Evolutionary conservation across 495 filamentous ascomycete genomes (phyloP), one percentile per base, ranked within the genome.

Genomic region (Trichoderma gamsii): DNA sequence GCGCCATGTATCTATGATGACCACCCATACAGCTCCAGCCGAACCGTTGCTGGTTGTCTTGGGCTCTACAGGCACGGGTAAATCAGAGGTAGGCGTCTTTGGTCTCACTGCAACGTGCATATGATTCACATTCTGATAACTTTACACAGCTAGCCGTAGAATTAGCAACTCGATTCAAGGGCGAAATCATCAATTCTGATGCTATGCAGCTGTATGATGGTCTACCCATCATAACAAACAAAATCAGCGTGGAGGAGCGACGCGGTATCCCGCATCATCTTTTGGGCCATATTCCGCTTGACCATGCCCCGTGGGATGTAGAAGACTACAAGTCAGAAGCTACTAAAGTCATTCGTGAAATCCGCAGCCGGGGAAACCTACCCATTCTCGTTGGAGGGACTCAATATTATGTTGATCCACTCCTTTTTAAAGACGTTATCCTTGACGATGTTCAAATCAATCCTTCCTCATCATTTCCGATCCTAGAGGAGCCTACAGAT

Each of bases 161-260:
- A 63, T 76, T 99, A 38, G 95, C 96, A 4, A 81, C 82, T 44
- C 84, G 83, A 43, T 93, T 91, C 78, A 90, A 96, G 77, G 96
- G 96, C 71, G 96, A 99, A 79, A 86, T 99, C 66, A 92, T 99
- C 81, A 99, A 99, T 75, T 93, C 90, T 65, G 96, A 99, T 80
- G 95, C 95, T n/a, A 95, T 99, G 91, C 96, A 98, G 76, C 89
- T 99, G 84, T 99, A 99, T 73, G 82, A 86, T 43, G 96, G 93
- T 11, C 81, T 99, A 23, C 93, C 95, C 1, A 90, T 98, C 70
- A 93, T 97, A 67, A 99, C 96, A 21, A 99, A 99, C 77, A 94
- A 98, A 74, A 88, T 97, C 69, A 82, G 90, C 0, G 59, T 74
- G 15, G 83, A 85, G 29, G 93, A 99, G 74, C 87, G 87, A 74